Evolutionary conservation across 208 protist species (phyloP).

Genomic region (Perkinsela sp.): DNA sequence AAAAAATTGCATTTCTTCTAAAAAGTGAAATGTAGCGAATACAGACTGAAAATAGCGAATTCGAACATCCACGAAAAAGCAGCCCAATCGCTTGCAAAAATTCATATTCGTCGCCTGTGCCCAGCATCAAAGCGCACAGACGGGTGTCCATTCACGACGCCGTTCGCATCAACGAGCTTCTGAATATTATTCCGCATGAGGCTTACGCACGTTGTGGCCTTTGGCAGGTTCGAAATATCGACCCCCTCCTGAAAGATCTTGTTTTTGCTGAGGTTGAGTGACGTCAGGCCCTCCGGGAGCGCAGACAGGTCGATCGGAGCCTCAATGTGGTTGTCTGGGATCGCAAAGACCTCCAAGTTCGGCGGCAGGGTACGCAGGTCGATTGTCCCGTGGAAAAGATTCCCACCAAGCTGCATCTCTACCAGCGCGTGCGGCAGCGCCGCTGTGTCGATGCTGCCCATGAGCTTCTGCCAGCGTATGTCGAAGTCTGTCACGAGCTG

Average conservation of each 20-base stretch:
- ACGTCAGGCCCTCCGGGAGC: background rate
- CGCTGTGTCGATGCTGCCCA: background rate
- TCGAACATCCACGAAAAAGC: too few species aligned
- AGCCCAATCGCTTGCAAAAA: too few species aligned
- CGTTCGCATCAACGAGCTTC: background rate
- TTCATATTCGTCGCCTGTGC: too few species aligned
- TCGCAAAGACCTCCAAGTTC: background rate
- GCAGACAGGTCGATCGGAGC: background rate
- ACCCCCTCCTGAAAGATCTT: background rate
- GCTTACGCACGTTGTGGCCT: background rate
- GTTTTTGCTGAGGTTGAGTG: background rate
- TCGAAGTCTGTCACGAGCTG: background rate
- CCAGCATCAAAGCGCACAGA: background rate
- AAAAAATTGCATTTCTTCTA: too few species aligned
- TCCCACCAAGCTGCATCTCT: background rate
- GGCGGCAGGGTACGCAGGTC: background rate
- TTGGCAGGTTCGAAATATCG: background rate
- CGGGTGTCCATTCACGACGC: background rate
- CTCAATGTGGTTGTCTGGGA: background rate
- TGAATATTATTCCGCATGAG: background rate
- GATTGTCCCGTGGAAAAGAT: background rate
- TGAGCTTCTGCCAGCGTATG: background rate
- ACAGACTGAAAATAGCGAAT: too few species aligned
- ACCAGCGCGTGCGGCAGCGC: background rate
- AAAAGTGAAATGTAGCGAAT: too few species aligned